A percentile compares a stretch with the other conserved stretches of the same genome.
Evolutionary conservation across 2,329 filamentous ascomycete species (phyloP).

Genomic region (Fusarium penzigii): DNA sequence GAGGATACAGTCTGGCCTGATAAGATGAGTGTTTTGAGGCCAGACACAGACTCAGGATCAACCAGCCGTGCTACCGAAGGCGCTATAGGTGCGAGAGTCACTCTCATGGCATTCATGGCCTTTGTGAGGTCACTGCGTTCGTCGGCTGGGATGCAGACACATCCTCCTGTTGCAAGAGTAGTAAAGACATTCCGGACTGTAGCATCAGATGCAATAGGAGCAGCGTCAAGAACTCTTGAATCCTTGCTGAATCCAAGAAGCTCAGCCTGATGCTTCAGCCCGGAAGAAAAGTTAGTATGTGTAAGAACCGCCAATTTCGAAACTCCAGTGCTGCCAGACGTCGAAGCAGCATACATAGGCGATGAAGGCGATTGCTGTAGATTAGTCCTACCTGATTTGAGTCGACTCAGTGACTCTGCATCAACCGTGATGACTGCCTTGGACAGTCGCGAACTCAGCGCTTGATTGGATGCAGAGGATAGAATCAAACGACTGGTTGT

Average conservation of each 20-base stretch:
- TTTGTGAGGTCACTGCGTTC: constrained; percentile 4
- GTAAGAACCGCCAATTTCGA: constrained; percentile 20
- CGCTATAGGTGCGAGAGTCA: constrained; percentile 3
- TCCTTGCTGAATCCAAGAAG: not conserved
- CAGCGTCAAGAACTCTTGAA: constrained; percentile 20
- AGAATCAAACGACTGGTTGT: not conserved
- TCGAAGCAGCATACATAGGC: constrained; percentile 27
- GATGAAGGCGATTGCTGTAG: not conserved
- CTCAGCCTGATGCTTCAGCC: constrained; percentile 27
- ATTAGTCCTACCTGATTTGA: not conserved
- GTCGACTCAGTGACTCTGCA: not conserved
- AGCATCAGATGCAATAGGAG: not conserved
- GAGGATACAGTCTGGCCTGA: constrained; percentile 5
- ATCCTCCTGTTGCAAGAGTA: constrained; percentile 44
- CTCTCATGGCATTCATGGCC: constrained; percentile 1
- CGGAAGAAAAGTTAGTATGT: not conserved
- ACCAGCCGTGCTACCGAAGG: constrained; percentile 8
- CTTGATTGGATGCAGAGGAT: not conserved
- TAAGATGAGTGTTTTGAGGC: constrained; percentile 9
- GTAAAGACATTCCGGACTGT: constrained; percentile 12
- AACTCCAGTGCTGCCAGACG: constrained; percentile 27
- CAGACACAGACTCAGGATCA: not conserved
- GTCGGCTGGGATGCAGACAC: constrained; percentile 11
- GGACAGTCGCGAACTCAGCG: not conserved
- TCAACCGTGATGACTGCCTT: not conserved